Percentiles rank a stretch among this genome's conserved stretches.
phyloP scores from a whole-genome alignment of 169 alveolate genomes.

The Plasmodium reichenowi region DNA sequence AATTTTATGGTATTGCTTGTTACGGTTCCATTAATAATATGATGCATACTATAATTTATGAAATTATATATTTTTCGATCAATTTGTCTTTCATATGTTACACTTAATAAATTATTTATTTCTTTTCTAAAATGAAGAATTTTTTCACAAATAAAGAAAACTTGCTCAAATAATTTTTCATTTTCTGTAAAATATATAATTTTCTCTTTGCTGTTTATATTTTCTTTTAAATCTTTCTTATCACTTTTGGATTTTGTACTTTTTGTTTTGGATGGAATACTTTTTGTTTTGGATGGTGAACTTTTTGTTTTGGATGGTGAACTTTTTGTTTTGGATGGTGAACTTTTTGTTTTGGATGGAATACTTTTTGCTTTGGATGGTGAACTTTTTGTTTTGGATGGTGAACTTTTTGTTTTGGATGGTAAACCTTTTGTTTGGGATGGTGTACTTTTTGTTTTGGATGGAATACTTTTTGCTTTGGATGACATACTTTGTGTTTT shows the following conservation, averaged over 20 bases:
- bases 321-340: too few relatives aligned
- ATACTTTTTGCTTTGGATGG: too few relatives aligned
- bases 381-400: too few relatives aligned
- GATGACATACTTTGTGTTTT: too few relatives aligned
- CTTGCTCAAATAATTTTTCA: slow-evolving; percentile 6
- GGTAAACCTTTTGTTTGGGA: too few relatives aligned
- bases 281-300: too few relatives aligned
- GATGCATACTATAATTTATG: neutral
- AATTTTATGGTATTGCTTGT: neutral
- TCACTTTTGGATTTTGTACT: neutral
- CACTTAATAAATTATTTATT: slow-evolving; percentile 11
- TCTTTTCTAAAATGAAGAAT: slow-evolving; percentile 19
- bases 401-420: too few relatives aligned
- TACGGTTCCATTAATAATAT: neutral
- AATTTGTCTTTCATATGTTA: neutral
- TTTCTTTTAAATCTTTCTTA: neutral
- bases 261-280: neutral
- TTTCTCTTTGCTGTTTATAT: neutral
- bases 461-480: too few relatives aligned
- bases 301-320: too few relatives aligned
- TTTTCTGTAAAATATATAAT: neutral
- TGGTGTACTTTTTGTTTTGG: too few relatives aligned
- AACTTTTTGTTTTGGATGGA: too few relatives aligned
- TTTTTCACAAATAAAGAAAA: slow-evolving; percentile 7
- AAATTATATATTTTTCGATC: neutral